phyloP scores from a whole-genome alignment of 208 protist genomes.

The Jaenimonas drosophilae region DNA sequence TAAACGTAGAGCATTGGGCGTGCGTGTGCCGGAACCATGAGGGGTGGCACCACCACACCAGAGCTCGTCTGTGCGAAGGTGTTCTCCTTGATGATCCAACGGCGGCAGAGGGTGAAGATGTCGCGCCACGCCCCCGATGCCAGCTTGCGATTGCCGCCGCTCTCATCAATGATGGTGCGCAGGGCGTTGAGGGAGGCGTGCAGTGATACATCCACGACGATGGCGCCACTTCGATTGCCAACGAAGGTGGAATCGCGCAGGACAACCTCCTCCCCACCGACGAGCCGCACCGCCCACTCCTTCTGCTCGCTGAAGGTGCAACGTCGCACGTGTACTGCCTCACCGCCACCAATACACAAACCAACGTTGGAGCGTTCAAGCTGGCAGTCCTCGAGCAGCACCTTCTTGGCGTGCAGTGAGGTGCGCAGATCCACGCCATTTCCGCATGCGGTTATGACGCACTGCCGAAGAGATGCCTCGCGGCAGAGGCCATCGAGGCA shows the following conservation, averaged over 20 bases:
- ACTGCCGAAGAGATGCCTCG: too few species aligned
- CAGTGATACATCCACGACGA: slow-evolving; percentile 1
- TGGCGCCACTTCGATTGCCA: background rate
- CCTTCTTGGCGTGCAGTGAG: too few species aligned
- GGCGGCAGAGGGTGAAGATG: background rate
- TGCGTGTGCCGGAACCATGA: background rate
- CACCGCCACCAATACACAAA: background rate
- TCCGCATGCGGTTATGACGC: too few species aligned
- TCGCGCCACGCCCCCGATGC: too few species aligned
- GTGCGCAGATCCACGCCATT: too few species aligned
- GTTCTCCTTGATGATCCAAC: background rate
- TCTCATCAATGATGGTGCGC: background rate
- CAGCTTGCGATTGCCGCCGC: too few species aligned
- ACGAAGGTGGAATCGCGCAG: background rate
- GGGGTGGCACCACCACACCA: background rate
- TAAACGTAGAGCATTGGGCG: slow-evolving; percentile 6
- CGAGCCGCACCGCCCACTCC: background rate
- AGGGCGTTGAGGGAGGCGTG: background rate
- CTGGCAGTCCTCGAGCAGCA: too few species aligned
- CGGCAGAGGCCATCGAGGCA: too few species aligned
- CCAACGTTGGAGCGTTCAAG: background rate
- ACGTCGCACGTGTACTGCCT: background rate
- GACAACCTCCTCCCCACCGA: slow-evolving; percentile 1
- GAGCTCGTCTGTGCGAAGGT: background rate
- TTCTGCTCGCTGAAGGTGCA: slow-evolving; percentile 2